A percentile compares a stretch with the other conserved stretches of the same genome.
Evolutionary conservation across 192 early-diverging fungal species (phyloP).

Genomic region (Phycomyces nitens): DNA sequence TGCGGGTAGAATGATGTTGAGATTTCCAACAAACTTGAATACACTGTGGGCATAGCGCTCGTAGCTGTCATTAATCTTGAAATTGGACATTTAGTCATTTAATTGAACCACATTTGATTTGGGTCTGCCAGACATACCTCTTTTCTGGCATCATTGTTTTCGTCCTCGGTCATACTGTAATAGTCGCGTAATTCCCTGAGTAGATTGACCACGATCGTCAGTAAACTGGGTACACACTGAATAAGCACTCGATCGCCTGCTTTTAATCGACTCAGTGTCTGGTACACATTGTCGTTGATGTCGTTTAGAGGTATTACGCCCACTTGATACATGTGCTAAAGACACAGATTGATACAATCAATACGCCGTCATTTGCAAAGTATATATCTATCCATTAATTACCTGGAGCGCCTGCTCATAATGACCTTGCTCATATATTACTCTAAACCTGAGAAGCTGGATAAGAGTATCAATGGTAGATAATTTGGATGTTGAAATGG

Average conservation of each 20-base stretch:
- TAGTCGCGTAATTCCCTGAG: neutral
- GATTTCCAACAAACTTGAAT: neutral
- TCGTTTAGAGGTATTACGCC: neutral
- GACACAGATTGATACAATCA: neutral
- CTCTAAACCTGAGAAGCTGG: constrained; percentile 50
- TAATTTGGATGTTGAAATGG: constrained; percentile 1
- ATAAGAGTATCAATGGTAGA: neutral
- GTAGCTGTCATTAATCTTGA: neutral
- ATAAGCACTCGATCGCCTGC: neutral
- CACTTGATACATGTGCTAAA: neutral
- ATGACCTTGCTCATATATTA: constrained; percentile 45
- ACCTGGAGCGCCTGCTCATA: constrained; percentile 60
- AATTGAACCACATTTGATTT: too few species aligned
- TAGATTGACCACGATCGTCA: neutral
- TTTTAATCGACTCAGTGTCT: neutral
- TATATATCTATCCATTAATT: constrained; percentile 30
- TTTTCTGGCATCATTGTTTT: neutral
- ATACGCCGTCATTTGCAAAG: neutral
- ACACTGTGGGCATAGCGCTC: neutral
- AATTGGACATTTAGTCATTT: neutral
- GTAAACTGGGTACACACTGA: neutral
- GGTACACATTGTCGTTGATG: neutral
- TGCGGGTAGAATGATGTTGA: neutral
- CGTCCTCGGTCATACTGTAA: neutral
- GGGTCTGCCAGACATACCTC: neutral